Evolutionary conservation across 768 basidiomycete species (phyloP), one percentile per base, ranked within the genome.

Genomic region (Russula ochroleuca): DNA sequence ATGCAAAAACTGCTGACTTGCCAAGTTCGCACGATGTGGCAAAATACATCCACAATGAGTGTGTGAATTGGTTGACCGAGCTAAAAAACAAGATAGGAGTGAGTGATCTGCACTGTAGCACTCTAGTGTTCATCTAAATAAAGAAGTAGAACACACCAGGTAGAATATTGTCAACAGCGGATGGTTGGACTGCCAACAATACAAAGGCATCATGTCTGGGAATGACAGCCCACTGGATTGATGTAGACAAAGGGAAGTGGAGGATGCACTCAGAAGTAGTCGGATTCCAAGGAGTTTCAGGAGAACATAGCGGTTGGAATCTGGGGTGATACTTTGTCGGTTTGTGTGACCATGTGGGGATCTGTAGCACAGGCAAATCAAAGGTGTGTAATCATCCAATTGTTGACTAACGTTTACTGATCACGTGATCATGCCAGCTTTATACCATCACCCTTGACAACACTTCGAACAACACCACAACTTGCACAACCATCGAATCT

Each of bases 251-350:
- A 11, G 19, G 17, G 10, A 59, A 21, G 1, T 76, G 75, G 75
- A 64, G 15, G 7, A 43, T 75, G 1, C 19, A 59, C 10, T 28
- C 56, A 1, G 67, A 69, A 21, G 73, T 74, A 0, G 48, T 74
- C 6, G 72, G 68, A 2, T 71, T 75, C 45, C 53, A 63, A 17
- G 41, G 21, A 1, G 57, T 76, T 0, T 64, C 25, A 10, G 70
- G 75, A 0, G 61, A 45, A 3, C 74, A 77, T 48, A 57, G 25
- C 49, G 72, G 75, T 6, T n/a, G 67, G 3, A 75, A 75, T 35
- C 61, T 76, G 0, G 73, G 69, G 1, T 41, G 60, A 0, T 74
- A 73, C 43, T 69, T 75, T 40, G 19, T 73, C 1, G 61, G 65
- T 0, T 40, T 75, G 5, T 68, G 65, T 40, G 67, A 74, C n/a